These are phyloP conservation scores for Phalaenopsis aphrodite DNA, from an alignment of 106 monocot genomes.

Conservation along the genomic window DNA sequence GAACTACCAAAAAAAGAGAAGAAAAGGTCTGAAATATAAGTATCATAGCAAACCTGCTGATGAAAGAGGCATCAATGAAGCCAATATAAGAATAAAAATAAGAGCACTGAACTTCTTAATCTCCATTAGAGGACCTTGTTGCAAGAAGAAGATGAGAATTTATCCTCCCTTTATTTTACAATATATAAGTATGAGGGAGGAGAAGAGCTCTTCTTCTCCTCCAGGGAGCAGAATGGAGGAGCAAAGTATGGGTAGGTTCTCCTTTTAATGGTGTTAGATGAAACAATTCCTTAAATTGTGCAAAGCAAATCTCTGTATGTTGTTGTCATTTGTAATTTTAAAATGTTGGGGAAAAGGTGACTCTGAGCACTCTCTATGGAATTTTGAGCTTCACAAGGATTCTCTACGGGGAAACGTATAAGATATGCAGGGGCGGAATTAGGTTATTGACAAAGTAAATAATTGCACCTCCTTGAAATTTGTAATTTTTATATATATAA, in stretches of 20 bases:
- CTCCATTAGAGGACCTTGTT: neutral
- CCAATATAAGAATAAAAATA: neutral
- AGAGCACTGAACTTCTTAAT: neutral
- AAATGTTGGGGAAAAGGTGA: neutral
- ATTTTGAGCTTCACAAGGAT: no score
- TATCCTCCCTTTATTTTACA: neutral
- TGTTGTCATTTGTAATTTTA: neutral
- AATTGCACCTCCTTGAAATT: no score
- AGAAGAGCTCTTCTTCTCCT: neutral
- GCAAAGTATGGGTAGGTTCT: no score
- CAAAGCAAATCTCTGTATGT: neutral
- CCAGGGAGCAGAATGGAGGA: neutral
- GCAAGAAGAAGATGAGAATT: neutral
- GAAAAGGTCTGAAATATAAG: no score
- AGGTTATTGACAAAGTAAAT: no score
- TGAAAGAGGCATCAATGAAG: neutral
- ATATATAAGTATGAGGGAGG: no score
- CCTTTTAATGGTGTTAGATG: no score
- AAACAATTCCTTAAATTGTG: neutral
- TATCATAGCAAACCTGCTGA: neutral
- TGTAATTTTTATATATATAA: no score
- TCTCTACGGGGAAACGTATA: no score
- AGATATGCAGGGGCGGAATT: no score
- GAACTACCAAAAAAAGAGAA: no score
- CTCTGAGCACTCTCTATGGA: no score